Evolutionary conservation across 129 eudicot genomes (phyloP), one percentile per base, ranked within the genome.

Genomic region (Pulicaria dysenterica): DNA sequence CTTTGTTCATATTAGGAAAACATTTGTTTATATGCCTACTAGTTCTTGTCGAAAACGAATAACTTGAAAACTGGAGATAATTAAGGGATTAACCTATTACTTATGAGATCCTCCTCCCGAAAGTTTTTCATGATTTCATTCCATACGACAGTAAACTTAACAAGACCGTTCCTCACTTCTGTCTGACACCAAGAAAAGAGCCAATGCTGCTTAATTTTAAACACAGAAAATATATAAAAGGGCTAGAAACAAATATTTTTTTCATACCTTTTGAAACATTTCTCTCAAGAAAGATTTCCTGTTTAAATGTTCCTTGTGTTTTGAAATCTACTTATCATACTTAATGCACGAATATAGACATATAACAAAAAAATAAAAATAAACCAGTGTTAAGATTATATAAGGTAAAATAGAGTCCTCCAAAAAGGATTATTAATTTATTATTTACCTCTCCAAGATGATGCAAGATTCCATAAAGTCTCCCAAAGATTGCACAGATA

Each of bases 131-230:
- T 94, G 53, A 94, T 88, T 81, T 90, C 89, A 74, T 94, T 94
- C 99, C 99, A 94, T 51, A 94, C 84, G n/a, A 90, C 78, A 4
- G 79, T 91, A 79, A 94, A 94, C 85, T 84, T 94, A 58, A 85
- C 87, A 60, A 79, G 72, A 55, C 86, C 83, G 56, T 82, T 87
- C 81, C 90, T 77, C 82, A 77, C 90, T 76, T 83, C 77, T 14
- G 41, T 72, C 72, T 75, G 89, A 65, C 44, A 49, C 83, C 96
- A 90, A 81, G 37, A n/a, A 81, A 76, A 42, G 72, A 58, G 42
- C 60, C 48, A 41, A 51, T 69, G 51, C 6, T 2, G 4, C 36
- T 62, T n/a, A n/a, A 43, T n/a, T 10, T 16, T 40, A 50, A 76
- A 7, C 42, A 39, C 60, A n/a, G n/a, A n/a, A n/a, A n/a, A n/a